Base-by-base conservation (phyloP, 345 rosid species). In the Aquilaria sinensis region DNA sequence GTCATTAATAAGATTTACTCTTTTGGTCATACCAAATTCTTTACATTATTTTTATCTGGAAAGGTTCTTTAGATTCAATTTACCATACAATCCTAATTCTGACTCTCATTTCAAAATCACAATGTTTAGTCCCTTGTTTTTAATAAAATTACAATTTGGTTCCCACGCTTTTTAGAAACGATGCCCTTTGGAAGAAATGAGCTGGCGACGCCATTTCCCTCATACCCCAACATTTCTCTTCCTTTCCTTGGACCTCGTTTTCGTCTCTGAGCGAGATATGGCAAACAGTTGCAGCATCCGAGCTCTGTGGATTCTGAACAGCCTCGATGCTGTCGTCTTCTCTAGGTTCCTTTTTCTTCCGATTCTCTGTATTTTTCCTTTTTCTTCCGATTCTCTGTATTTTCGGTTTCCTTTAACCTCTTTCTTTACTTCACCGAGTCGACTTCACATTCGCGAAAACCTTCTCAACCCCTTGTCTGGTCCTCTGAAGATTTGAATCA, bases 231-330 rank as follows among this genome's bases (percentile, higher is more conserved):
- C 15, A 5, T 58, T 7, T 37, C 13, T 31, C 10, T 4, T 23
- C 53, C 7, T 16, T 14, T 16, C 31, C 13, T 2, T 46, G 33
- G 33, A 53, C 31, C 57, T 6, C 57, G 10, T 37, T 37, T 37
- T 37, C 43, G 43, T 33, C 30, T 55, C n/a, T 30, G 58, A 16
- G 23, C 52, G 14, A 75, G 65, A 69, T 78, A 85, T 85, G 96
- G 75, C 85, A 6, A 70, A 78, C 37, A 76, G 87, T 70, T 88
- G 99, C 84, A 70, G 96, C 66, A 78, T 93, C 59, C 72, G 99
- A 69, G 95, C 95, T 70, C 75, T 93, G 51, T 93, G 98, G 98
- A 83, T 80, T 80, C 80, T 93, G 81, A 82, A 80, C 79, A 85
- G 68, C 62, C 80, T 84, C 59, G 92, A 86, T 65, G 53, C 83